Evolutionary conservation across 345 rosid genomes (phyloP).

Genomic region (Geranium rotundifolium): DNA sequence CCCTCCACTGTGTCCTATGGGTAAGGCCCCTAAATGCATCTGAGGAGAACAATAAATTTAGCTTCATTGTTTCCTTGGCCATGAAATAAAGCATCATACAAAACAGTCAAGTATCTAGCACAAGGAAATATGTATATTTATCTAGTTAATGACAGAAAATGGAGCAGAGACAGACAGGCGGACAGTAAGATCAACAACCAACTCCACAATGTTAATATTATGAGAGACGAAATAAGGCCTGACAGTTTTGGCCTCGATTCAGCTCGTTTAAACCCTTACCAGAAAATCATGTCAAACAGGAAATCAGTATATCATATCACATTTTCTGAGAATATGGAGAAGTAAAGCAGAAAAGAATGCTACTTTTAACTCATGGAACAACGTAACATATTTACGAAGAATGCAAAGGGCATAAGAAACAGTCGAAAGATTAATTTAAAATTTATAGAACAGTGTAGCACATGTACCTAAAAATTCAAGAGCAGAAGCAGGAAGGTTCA

Average conservation of each 20-base stretch:
- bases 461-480: constrained; percentile 61
- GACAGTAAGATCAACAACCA: background rate
- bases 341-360: background rate
- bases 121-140: background rate
- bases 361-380: background rate
- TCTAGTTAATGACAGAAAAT: background rate
- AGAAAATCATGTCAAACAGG: no score
- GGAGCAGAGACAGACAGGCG: background rate
- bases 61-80: constrained; percentile 4
- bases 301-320: background rate
- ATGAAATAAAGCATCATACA: background rate
- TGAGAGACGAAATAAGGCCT: no score
- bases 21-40: constrained; percentile 59
- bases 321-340: background rate
- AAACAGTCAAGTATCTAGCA: background rate
- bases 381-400: background rate
- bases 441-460: background rate
- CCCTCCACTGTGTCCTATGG: constrained; percentile 56
- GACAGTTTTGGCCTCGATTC: no score
- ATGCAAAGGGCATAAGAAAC: background rate
- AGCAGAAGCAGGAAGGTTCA: constrained; percentile 99
- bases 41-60: constrained; percentile 18
- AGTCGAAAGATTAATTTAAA: no score
- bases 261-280: no score
- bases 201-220: background rate